Percentiles rank a stretch among this genome's conserved stretches.
Conservation (phyloP, 495 filamentous ascomycete genomes). For the Aspergillus haitiensis region DNA sequence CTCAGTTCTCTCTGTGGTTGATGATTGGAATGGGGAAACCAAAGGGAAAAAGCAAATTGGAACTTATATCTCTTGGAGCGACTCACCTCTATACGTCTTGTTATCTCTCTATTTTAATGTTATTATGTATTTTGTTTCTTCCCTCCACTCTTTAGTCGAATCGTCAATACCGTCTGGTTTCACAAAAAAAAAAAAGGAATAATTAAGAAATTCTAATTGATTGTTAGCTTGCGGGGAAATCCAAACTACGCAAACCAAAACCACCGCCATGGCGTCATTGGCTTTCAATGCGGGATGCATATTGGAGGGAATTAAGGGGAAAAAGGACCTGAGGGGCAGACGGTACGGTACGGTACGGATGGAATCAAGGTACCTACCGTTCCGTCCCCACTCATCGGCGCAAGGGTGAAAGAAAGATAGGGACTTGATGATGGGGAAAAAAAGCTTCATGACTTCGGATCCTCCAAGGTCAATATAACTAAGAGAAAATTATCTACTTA, state of each 20-base stretch:
- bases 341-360: constrained; percentile 16
- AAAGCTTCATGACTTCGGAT: no score
- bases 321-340: constrained; percentile 5
- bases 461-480: neutral
- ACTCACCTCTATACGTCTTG: neutral
- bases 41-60: neutral
- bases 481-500: neutral
- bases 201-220: constrained; percentile 13
- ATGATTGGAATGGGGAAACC: neutral
- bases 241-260: constrained; percentile 16
- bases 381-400: constrained; percentile 4
- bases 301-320: constrained; percentile 1
- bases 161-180: neutral
- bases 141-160: neutral
- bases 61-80: neutral
- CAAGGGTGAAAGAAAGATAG: neutral
- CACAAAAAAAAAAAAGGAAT: neutral
- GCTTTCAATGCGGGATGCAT: constrained; percentile 6
- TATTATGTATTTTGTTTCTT: neutral
- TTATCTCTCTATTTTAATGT: constrained; percentile 2
- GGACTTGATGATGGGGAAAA: no score
- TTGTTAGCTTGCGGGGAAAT: constrained; percentile 24
- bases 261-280: constrained; percentile 24
- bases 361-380: neutral
- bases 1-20: neutral